Conservation (phyloP, 495 filamentous ascomycete genomes). For the Tricharina praecox region DNA sequence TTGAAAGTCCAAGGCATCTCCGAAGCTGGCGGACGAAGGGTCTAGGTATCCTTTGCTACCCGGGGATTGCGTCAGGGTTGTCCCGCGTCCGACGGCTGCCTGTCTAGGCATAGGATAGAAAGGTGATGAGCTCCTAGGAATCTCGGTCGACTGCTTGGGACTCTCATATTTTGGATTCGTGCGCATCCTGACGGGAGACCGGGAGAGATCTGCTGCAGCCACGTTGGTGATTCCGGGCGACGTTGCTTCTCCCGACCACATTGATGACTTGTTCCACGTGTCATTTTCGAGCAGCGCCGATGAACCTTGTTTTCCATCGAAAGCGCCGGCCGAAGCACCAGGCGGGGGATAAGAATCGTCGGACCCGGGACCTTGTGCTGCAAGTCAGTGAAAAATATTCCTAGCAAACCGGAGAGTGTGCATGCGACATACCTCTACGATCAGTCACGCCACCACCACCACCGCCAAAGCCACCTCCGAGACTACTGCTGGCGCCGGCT, state of each 20-base stretch:
- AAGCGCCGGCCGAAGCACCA: conserved; percentile 6
- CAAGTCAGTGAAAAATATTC: conserved; percentile 4
- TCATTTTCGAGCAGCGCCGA: conserved; percentile 25
- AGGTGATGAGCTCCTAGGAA: conserved; percentile 23
- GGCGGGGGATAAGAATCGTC: neutral
- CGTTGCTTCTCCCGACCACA: conserved; percentile 19
- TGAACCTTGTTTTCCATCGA: conserved; percentile 25
- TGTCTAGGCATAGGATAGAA: conserved; percentile 25
- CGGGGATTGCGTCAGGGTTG: conserved; percentile 22
- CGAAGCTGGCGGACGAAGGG: conserved; percentile 21
- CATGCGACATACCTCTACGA: conserved; percentile 16
- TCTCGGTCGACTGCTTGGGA: conserved; percentile 20
- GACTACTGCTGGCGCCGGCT: conserved; percentile 8
- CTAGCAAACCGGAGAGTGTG: too few relatives aligned
- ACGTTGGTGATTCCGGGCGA: conserved; percentile 22
- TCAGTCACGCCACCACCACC: conserved; percentile 19
- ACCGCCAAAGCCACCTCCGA: conserved; percentile 23
- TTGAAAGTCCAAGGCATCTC: conserved; percentile 23
- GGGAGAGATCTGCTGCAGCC: conserved; percentile 16
- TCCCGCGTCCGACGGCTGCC: conserved; percentile 20
- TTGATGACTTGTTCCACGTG: conserved; percentile 19
- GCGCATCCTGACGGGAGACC: conserved; percentile 25
- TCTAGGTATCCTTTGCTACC: conserved; percentile 24
- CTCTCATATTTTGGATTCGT: conserved; percentile 24
- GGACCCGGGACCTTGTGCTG: neutral